phyloP scores from a whole-genome alignment of 495 filamentous ascomycete species.

The Trichoderma virens region DNA sequence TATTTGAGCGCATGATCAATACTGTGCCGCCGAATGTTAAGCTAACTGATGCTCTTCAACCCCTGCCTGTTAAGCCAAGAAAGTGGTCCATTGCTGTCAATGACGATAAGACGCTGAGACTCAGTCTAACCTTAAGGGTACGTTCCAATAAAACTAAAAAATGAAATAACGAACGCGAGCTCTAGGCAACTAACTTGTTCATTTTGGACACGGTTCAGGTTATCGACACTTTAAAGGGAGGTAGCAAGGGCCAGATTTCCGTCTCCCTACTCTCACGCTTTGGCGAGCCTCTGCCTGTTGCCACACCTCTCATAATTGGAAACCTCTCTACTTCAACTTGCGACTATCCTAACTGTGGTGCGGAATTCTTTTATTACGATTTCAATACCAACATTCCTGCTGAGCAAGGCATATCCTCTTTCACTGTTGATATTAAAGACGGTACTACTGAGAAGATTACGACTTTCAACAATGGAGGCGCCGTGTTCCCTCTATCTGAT shows the following conservation, averaged over 20 bases:
- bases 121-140: constrained; percentile 9
- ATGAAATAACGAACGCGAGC: too few species aligned
- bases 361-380: constrained; percentile 8
- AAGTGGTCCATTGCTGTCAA: not conserved
- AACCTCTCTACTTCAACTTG: too few species aligned
- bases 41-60: constrained; percentile 10
- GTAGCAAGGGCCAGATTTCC: not conserved
- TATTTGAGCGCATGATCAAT: constrained; percentile 15
- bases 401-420: constrained; percentile 12
- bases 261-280: not conserved
- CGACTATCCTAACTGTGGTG: constrained; percentile 6
- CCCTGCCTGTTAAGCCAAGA: constrained; percentile 10
- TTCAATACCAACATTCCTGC: constrained; percentile 9
- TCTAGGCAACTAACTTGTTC: too few species aligned
- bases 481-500: constrained; percentile 12
- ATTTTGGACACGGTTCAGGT: too few species aligned
- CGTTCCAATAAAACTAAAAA: too few species aligned
- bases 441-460: not conserved
- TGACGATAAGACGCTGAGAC: not conserved
- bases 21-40: constrained; percentile 12
- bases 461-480: constrained; percentile 10
- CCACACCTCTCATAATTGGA: not conserved
- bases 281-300: not conserved
- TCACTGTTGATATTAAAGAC: constrained; percentile 11
- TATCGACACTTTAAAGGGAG: not conserved